Percentiles rank a stretch among this genome's conserved stretches.
phyloP scores from a whole-genome alignment of 441 rosid species.

The Syzygium malaccense region DNA sequence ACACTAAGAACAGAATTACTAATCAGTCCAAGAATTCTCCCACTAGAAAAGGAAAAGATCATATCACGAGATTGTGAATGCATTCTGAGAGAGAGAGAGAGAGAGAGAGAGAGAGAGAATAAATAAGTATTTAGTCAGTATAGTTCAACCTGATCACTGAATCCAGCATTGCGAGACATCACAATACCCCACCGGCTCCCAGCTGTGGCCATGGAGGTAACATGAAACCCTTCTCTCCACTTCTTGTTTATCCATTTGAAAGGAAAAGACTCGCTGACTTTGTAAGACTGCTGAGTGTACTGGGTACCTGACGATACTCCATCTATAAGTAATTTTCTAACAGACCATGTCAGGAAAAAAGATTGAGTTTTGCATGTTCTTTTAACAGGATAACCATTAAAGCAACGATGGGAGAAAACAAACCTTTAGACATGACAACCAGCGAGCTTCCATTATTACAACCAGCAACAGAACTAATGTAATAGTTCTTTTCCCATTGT shows the following conservation, averaged over 20 bases:
- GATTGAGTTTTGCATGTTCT: not conserved
- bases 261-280: conserved; percentile 96
- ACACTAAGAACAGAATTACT: not conserved
- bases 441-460: conserved; percentile 88
- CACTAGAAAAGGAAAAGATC: not conserved
- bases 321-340: not conserved
- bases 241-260: conserved; percentile 99
- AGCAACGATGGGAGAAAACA: not conserved
- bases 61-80: not conserved
- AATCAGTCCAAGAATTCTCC: not conserved
- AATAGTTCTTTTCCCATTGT: conserved; percentile 97
- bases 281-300: conserved; percentile 95
- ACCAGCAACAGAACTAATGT: conserved; percentile 95
- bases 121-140: not conserved
- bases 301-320: conserved; percentile 62
- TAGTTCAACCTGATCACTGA: conserved; percentile 77
- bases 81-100: not conserved
- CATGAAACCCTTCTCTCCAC: conserved; percentile 99
- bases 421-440: conserved; percentile 99
- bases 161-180: conserved; percentile 99
- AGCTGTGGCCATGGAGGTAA: conserved; percentile 99
- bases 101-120: not conserved
- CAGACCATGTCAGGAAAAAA: not conserved
- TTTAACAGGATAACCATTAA: not conserved
- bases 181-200: conserved; percentile 99